phyloP scores from a whole-genome alignment of 352 stramenopile genomes.

The Phytophthora multivora region DNA sequence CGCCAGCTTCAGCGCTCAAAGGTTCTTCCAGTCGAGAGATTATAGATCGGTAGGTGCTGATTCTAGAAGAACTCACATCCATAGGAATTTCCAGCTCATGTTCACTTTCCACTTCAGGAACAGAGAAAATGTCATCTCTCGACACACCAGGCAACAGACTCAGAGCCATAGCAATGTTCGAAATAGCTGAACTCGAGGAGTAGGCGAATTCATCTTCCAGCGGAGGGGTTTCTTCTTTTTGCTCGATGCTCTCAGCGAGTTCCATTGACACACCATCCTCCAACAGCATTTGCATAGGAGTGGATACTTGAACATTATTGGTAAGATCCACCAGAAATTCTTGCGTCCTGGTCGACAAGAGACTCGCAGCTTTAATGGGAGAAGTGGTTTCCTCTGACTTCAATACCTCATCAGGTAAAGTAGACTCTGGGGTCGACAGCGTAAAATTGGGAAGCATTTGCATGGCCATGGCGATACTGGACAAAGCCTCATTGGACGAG shows the following conservation, averaged over 20 bases:
- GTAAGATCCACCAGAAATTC: not conserved
- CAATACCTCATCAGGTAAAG: constrained; percentile 8
- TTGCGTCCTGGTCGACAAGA: not conserved
- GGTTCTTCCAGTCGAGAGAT: not conserved
- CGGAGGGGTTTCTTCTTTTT: not conserved
- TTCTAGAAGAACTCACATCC: constrained; percentile 1
- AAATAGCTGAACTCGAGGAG: constrained; percentile 22
- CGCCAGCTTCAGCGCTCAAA: not conserved
- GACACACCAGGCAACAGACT: constrained; percentile 30
- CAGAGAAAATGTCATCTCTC: constrained; percentile 5
- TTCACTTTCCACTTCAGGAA: not conserved
- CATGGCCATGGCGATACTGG: constrained; percentile 46
- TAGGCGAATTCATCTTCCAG: constrained; percentile 32
- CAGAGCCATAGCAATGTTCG: constrained; percentile 35
- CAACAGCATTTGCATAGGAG: no score
- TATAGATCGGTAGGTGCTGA: constrained; percentile 10
- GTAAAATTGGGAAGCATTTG: constrained; percentile 39
- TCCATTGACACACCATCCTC: constrained; percentile 1
- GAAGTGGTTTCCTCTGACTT: constrained; percentile 4
- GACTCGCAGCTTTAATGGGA: not conserved
- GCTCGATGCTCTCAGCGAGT: constrained; percentile 6
- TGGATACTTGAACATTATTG: not conserved
- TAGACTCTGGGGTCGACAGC: not conserved
- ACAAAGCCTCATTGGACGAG: constrained; percentile 35
- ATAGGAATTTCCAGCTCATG: not conserved